Evolutionary conservation across 176 grass and related monocot genomes (phyloP).

Genomic region (Triticum timopheevii): DNA sequence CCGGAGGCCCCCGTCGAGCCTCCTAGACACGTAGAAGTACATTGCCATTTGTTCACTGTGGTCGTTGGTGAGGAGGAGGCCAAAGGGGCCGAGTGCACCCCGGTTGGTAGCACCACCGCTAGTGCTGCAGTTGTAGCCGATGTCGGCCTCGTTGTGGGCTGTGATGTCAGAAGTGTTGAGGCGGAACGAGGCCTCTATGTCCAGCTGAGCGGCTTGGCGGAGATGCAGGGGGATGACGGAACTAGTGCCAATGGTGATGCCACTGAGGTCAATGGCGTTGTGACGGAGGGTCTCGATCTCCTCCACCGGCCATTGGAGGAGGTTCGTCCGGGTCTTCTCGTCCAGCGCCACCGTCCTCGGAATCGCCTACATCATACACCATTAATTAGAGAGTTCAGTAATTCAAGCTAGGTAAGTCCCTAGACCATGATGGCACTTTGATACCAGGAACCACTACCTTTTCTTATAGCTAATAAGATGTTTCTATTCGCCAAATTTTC

Average conservation of each 20-base stretch:
- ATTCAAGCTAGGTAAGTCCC: neutral
- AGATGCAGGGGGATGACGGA: constrained; percentile 26
- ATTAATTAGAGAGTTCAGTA: neutral
- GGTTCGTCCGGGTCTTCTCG: neutral
- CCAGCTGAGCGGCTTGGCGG: constrained; percentile 37
- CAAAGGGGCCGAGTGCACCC: constrained; percentile 52
- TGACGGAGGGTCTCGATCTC: constrained; percentile 43
- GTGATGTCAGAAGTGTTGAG: constrained; percentile 13
- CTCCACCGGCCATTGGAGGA: constrained; percentile 61
- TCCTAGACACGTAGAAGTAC: constrained; percentile 56
- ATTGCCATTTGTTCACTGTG: constrained; percentile 43
- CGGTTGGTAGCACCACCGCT: constrained; percentile 38
- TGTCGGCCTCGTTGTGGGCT: neutral
- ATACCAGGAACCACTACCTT: too few relatives aligned
- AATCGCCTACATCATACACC: neutral
- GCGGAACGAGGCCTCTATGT: constrained; percentile 53
- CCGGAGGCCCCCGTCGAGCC: constrained; percentile 25
- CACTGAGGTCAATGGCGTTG: constrained; percentile 26
- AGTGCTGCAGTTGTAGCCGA: constrained; percentile 50
- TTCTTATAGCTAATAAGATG: neutral
- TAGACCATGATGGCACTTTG: too few relatives aligned
- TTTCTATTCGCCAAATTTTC: neutral
- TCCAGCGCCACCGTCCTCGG: neutral
- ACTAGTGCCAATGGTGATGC: constrained; percentile 37
- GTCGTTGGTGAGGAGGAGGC: constrained; percentile 35